These are phyloP conservation scores for Erodium texanum DNA, from an alignment of 441 rosid genomes.

Conservation along the genomic window DNA sequence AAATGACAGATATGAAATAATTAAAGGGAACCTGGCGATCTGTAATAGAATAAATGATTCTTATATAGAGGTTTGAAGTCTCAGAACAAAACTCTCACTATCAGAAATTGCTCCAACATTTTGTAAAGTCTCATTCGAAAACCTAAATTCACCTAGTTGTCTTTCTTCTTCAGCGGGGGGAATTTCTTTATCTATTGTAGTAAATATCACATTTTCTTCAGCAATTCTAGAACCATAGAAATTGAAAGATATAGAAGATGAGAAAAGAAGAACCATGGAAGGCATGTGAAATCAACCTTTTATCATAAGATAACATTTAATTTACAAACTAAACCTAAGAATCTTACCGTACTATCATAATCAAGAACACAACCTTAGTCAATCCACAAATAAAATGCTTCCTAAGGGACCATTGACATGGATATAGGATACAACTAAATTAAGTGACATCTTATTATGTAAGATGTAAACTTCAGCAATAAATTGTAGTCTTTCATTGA, in stretches of 20 bases:
- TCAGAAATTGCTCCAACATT: conserved; percentile 44
- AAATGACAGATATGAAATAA: no score
- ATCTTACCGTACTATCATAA: no score
- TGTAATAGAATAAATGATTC: no score
- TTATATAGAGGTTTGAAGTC: no score
- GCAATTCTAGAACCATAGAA: conserved; percentile 46
- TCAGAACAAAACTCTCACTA: no score
- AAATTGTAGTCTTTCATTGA: conserved; percentile 61
- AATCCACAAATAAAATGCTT: not conserved
- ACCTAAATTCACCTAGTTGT: conserved; percentile 49
- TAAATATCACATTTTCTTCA: conserved; percentile 72
- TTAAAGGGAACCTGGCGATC: no score
- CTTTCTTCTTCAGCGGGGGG: conserved; percentile 60
- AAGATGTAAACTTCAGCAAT: conserved; percentile 74
- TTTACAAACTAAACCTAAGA: no score
- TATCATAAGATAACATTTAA: no score
- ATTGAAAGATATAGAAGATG: not conserved
- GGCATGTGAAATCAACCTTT: no score
- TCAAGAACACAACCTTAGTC: not conserved
- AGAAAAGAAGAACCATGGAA: no score
- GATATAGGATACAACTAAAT: not conserved
- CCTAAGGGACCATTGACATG: not conserved
- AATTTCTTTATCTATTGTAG: conserved; percentile 63
- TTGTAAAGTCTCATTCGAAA: conserved; percentile 52
- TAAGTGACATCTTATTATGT: conserved; percentile 35